Percentiles rank a stretch among this genome's conserved stretches.
These are phyloP conservation scores for Magnaporthiopsis rhizophila DNA, from an alignment of 2,329 filamentous ascomycete species.

Conservation along the genomic window DNA sequence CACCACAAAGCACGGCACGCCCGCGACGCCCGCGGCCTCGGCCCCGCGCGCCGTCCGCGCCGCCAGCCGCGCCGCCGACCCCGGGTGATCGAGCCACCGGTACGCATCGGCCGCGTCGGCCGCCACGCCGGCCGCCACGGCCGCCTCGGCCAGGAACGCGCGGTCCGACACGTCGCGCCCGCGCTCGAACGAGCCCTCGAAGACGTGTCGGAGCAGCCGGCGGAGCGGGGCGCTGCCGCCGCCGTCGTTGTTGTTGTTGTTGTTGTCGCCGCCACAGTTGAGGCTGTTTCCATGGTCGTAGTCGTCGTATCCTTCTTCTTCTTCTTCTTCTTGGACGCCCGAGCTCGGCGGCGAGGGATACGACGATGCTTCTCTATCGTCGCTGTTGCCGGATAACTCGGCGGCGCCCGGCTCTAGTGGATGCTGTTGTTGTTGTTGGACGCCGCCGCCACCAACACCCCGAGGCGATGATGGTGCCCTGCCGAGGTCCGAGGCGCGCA, in stretches of 20 bases:
- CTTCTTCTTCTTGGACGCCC: neutral
- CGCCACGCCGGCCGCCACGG: conserved; percentile 22
- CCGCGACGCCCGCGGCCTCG: conserved; percentile 38
- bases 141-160: conserved; percentile 28
- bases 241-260: neutral
- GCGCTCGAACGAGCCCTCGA: conserved; percentile 32
- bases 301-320: neutral
- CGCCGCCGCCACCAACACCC: neutral
- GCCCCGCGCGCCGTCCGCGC: conserved; percentile 13
- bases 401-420: neutral
- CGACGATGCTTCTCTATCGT: neutral
- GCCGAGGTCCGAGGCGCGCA: conserved; percentile 25
- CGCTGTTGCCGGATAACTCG: neutral
- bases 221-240: conserved; percentile 8
- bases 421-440: neutral
- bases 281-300: neutral
- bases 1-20: conserved; percentile 67
- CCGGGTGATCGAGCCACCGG: conserved; percentile 19
- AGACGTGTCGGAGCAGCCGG: conserved; percentile 32
- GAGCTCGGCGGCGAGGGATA: conserved; percentile 1
- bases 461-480: conserved; percentile 11
- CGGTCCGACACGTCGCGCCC: conserved; percentile 33
- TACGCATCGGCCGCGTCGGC: conserved; percentile 12
- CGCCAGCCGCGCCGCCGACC: conserved; percentile 7
- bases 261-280: neutral